Evolutionary conservation across 176 grass and related monocot genomes (phyloP), one percentile per base, ranked within the genome.

Genomic region (Cenchrus purpureus): DNA sequence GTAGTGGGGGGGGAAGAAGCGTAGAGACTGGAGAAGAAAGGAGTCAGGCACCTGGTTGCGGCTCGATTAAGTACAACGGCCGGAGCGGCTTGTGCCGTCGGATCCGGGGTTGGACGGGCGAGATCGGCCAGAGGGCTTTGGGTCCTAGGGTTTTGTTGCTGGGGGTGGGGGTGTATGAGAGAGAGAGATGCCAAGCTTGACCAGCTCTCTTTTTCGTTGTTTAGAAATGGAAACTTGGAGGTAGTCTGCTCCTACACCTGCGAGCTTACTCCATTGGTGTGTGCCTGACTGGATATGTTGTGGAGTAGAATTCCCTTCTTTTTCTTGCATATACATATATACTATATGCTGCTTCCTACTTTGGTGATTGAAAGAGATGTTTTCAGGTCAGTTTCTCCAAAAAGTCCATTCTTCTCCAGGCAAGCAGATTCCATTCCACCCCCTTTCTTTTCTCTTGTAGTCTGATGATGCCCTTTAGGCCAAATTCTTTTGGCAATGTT

Each of bases 71-170:
- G 86, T 90, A 91, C 77, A 89, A 87, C 72, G 86, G 77, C 77
- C 61, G 5, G 67, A 58, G 81, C 10, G 65, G 70, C 55, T 22
- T 2, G 2, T 12, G 0, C 16, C 90, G 90, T 86, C 25, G 9
- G 90, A 94, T 94, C n/a, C 0, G 1, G 0, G 29, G 15, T 16
- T 14, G 45, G 28, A 34, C 84, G 92, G 84, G 0, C 8, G 0
- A 0, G 86, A 91, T 94, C 62, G 1, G 1, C 4, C 4, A 2
- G 12, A 76, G 70, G 78, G 89, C 86, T 87, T 84, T 91, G 85
- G 88, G 89, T n/a, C 86, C 92, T 97, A 94, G 95, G 95, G 92
- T 94, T 94, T 92, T 89, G 85, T 77, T 72, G 83, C 71, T 65
- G 62, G 54, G 54, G 45, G 7, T 46, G 54, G 54, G 17, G 55